Percentiles rank a stretch among this genome's conserved stretches.
Evolutionary conservation across 495 filamentous ascomycete species (phyloP).

Genomic region (Aspergillus affinis): DNA sequence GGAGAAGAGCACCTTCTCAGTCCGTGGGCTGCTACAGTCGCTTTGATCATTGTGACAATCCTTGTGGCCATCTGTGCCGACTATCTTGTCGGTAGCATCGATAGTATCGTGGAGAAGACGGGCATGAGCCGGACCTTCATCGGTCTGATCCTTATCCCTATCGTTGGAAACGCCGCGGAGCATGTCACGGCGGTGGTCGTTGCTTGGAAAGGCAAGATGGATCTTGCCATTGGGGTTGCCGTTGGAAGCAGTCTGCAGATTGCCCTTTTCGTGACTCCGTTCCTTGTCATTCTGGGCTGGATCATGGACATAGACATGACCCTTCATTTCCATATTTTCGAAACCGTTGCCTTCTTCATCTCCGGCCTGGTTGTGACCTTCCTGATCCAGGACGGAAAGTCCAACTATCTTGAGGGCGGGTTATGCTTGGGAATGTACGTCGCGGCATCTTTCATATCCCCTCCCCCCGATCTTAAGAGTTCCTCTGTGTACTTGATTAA

Average conservation of each 20-base stretch:
- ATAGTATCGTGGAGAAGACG: conserved; percentile 76
- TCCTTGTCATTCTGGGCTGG: conserved; percentile 90
- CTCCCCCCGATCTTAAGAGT: neutral
- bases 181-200: conserved; percentile 95
- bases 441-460: conserved; percentile 1
- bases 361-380: conserved; percentile 89
- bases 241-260: conserved; percentile 95
- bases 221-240: conserved; percentile 90
- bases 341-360: conserved; percentile 92
- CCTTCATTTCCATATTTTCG: conserved; percentile 87
- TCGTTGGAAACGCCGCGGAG: conserved; percentile 96
- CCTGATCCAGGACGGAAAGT: conserved; percentile 90
- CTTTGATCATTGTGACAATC: conserved; percentile 75
- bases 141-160: conserved; percentile 90
- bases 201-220: conserved; percentile 95
- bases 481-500: neutral
- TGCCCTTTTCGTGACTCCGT: conserved; percentile 86
- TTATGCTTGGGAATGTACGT: conserved; percentile 80
- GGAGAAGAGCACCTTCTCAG: conserved; percentile 62
- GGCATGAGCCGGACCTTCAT: conserved; percentile 96
- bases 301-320: conserved; percentile 83
- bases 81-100: conserved; percentile 90
- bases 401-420: conserved; percentile 90
- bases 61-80: conserved; percentile 91
- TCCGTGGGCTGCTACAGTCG: conserved; percentile 69